A percentile compares a stretch with the other conserved stretches of the same genome.
phyloP scores from a whole-genome alignment of 1,284 basidiomycete genomes.

The Singerocomus inundabilis region DNA sequence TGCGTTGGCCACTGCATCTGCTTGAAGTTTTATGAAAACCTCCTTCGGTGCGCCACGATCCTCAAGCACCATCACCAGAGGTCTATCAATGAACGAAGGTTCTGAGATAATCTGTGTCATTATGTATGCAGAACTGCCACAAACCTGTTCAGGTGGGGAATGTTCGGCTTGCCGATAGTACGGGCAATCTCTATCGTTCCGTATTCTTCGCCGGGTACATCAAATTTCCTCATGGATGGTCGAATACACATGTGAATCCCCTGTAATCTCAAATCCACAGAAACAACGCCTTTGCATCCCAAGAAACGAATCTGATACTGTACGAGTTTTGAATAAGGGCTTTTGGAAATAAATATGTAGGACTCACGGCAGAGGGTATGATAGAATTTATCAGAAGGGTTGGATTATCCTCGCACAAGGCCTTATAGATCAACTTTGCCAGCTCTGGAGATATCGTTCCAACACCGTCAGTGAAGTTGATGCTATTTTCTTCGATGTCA shows the following conservation, averaged over 20 bases:
- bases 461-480: conserved; percentile 71
- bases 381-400: conserved; percentile 35
- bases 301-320: conserved; percentile 77
- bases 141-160: conserved; percentile 64
- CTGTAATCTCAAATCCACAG: conserved; percentile 39
- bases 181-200: conserved; percentile 71
- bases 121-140: conserved; percentile 8
- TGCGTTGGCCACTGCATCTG: conserved; percentile 37
- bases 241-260: conserved; percentile 40
- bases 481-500: conserved; percentile 32
- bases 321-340: neutral
- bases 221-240: conserved; percentile 50
- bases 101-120: neutral
- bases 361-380: conserved; percentile 59
- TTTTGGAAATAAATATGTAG: neutral
- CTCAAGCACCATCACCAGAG: conserved; percentile 47
- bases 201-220: conserved; percentile 38
- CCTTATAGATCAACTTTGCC: conserved; percentile 55
- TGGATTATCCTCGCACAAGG: conserved; percentile 45
- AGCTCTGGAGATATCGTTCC: conserved; percentile 70
- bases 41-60: conserved; percentile 34
- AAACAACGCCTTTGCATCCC: conserved; percentile 58
- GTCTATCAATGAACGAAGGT: conserved; percentile 35
- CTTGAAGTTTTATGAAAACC: conserved; percentile 41
- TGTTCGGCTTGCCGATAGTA: conserved; percentile 54